Evolutionary conservation across 2,329 filamentous ascomycete species (phyloP), one percentile per base, ranked within the genome.

Genomic region (Alternaria sp.): DNA sequence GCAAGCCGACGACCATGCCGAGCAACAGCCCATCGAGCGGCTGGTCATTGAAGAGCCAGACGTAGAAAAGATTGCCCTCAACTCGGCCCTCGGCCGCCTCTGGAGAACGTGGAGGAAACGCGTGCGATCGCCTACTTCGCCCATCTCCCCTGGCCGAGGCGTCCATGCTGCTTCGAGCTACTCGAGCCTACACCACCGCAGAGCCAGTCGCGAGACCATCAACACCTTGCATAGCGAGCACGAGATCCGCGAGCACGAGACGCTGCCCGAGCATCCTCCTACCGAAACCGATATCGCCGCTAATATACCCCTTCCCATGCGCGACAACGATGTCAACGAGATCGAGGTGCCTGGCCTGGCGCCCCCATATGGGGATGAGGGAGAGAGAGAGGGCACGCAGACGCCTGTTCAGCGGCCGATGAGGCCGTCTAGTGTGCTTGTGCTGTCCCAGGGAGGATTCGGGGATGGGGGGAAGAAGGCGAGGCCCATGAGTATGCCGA

Each of bases 41-140:
- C 85, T 97, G 54, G 83, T 94, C n/a, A 89, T 99, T 27, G 92
- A 96, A 72, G 94, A 98, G 72, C 82, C 89, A 56, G 95, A 99
- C 75, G 92, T 97, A 85, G 95, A 98, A 75, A 92, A 94, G 68
- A 87, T 98, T 65, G 94, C 94, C 8, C 84, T 98, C 62, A 96
- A 97, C 74, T 87, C 93, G 59, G 94, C 92, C 3, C 83, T 99
- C 2, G 95, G 95, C 20, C 86, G 94, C 50, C 83, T 98, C 44
- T 99, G 95, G 95, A 88, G 95, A 70, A 91, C 92, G 27, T 99
- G 95, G 95, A 93, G 95, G 81, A 97, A 97, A 81, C 88, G 91
- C 64, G 85, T 92, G 69, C 87, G 92, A 11, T 68, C 74, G 2
- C 72, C 75, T 28, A 63, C 66, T 3, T 66, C 69, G n/a, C 72